phyloP scores from a whole-genome alignment of 352 stramenopile species.

The Globisporangium emineosum region DNA sequence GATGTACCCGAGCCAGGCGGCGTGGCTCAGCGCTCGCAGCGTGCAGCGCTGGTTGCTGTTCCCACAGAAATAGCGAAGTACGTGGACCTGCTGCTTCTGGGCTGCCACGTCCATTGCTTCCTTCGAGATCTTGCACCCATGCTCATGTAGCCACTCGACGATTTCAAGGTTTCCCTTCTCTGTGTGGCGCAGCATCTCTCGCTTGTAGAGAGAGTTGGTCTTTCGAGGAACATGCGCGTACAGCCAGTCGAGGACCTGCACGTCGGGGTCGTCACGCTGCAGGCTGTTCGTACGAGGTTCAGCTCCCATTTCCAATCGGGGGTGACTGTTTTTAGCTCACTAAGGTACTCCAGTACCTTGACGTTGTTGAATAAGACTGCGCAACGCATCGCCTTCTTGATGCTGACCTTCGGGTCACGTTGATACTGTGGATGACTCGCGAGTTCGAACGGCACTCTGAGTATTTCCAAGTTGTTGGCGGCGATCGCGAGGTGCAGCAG shows the following conservation, averaged over 20 bases:
- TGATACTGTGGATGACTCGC: not conserved
- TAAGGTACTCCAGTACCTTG: not conserved
- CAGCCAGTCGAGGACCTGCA: constrained; percentile 8
- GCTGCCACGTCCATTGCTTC: not conserved
- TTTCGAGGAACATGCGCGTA: not conserved
- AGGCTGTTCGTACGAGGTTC: not conserved
- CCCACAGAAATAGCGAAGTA: not conserved
- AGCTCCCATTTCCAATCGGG: not conserved
- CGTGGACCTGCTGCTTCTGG: not conserved
- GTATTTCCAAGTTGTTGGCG: constrained; percentile 4
- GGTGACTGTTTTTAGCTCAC: not conserved
- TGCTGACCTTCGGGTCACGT: not conserved
- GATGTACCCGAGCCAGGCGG: not conserved
- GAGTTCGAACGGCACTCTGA: not conserved
- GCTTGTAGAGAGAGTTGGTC: not conserved
- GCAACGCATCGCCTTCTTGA: not conserved
- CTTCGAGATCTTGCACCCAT: not conserved
- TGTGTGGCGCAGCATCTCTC: not conserved
- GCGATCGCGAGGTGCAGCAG: constrained; percentile 12
- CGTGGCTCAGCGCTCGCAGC: not conserved
- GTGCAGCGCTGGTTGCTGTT: not conserved
- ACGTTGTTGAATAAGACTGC: constrained; percentile 5
- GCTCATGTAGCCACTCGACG: constrained; percentile 4
- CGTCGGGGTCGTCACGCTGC: not conserved
- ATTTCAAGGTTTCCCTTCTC: not conserved